These are phyloP conservation scores for Rhododendron kiyosumense DNA, from an alignment of 148 eudicot genomes.

Conservation along the genomic window DNA sequence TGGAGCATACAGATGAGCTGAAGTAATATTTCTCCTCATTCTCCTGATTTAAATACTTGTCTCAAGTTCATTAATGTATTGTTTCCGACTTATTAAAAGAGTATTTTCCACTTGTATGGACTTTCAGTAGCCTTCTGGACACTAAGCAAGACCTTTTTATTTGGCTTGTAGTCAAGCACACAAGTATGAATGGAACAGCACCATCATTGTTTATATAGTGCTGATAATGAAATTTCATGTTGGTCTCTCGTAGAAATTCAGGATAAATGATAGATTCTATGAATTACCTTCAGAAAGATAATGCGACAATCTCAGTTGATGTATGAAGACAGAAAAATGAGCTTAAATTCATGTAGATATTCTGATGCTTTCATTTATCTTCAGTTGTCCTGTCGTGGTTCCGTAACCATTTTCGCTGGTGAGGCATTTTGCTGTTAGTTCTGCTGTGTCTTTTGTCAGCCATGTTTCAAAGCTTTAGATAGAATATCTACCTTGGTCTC, in stretches of 20 bases:
- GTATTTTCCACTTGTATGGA: neutral
- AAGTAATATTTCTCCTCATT: constrained; percentile 27
- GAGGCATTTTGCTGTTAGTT: neutral
- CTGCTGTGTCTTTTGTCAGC: neutral
- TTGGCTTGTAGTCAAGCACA: neutral
- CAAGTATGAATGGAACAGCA: neutral
- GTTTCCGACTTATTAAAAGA: neutral
- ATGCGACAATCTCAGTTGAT: neutral
- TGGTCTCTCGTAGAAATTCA: neutral
- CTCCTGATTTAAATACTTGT: neutral
- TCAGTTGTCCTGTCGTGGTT: neutral
- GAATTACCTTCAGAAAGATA: neutral
- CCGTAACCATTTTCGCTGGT: no score
- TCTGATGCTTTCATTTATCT: neutral
- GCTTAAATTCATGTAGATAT: neutral
- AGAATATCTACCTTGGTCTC: neutral
- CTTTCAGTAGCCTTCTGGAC: neutral
- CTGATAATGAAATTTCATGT: neutral
- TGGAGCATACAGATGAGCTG: constrained; percentile 57
- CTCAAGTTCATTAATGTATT: neutral
- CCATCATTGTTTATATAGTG: neutral
- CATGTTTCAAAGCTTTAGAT: neutral
- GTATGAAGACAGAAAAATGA: neutral
- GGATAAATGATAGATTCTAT: neutral
- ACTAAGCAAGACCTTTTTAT: neutral